Percentiles rank a stretch among this genome's conserved stretches.
phyloP scores from a whole-genome alignment of 345 rosid genomes.

The Salix exigua region DNA sequence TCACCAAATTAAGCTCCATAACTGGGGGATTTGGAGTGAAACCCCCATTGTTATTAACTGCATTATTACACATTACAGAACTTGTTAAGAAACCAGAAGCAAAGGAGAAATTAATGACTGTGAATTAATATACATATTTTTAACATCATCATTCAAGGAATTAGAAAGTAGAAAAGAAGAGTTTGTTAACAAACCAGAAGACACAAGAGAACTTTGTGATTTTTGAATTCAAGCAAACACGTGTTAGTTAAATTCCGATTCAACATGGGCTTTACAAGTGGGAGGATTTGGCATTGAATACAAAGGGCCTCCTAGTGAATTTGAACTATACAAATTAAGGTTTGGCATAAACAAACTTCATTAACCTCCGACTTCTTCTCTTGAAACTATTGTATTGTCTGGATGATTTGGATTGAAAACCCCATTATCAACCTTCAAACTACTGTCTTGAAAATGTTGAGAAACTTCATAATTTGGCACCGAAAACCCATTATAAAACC shows the following conservation, averaged over 20 bases:
- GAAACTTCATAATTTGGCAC: neutral
- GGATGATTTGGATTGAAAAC: neutral
- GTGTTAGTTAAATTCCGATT: neutral
- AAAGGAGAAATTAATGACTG: neutral
- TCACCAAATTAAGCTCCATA: no score
- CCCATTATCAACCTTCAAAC: neutral
- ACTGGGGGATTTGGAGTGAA: neutral
- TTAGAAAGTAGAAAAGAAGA: neutral
- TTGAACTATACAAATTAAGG: neutral
- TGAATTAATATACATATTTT: neutral
- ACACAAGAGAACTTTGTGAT: neutral
- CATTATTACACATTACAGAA: neutral
- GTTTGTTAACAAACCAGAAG: neutral
- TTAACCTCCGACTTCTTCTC: neutral
- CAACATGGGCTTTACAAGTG: neutral
- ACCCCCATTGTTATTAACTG: neutral
- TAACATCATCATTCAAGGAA: neutral
- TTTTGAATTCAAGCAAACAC: neutral
- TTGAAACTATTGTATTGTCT: neutral
- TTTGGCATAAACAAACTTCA: no score
- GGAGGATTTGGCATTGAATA: neutral
- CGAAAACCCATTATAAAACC: neutral
- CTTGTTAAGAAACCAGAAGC: neutral
- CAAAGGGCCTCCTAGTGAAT: neutral
- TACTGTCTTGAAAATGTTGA: neutral